Percentiles rank a stretch among this genome's conserved stretches.
Evolutionary conservation across 148 eudicot species (phyloP).

Genomic region (Fallopia convolvulus): DNA sequence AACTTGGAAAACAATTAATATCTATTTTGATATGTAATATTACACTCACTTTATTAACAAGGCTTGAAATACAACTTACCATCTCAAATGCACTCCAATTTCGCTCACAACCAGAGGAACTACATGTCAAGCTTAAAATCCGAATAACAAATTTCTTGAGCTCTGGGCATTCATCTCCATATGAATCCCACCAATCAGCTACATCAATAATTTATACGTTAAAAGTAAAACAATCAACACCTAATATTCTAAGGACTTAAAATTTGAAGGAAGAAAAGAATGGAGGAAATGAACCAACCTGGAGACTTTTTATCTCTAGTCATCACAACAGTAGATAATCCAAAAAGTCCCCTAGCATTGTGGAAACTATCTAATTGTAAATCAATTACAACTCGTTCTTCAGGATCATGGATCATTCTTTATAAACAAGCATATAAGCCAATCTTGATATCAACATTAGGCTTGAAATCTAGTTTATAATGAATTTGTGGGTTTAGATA

Average conservation of each 20-base stretch:
- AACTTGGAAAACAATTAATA: neutral
- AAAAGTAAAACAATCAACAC: neutral
- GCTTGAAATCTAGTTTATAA: neutral
- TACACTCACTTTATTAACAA: neutral
- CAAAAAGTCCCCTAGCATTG: slow-evolving; percentile 12
- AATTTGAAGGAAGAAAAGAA: neutral
- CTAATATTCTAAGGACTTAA: neutral
- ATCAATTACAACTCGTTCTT: neutral
- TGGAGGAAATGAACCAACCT: neutral
- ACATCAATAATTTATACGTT: neutral
- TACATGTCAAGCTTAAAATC: slow-evolving; percentile 5
- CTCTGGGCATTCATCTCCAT: no score
- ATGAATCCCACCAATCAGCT: slow-evolving; percentile 10
- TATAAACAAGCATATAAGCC: neutral
- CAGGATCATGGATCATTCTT: neutral
- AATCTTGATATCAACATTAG: neutral
- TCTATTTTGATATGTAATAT: no score
- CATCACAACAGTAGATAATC: neutral
- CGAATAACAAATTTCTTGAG: neutral
- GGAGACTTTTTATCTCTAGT: neutral
- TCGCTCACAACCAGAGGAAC: neutral
- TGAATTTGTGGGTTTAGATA: neutral
- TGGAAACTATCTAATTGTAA: slow-evolving; percentile 5
- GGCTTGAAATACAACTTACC: neutral
- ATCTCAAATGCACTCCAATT: slow-evolving; percentile 11